Evolutionary conservation across 2,329 filamentous ascomycete species (phyloP).

Genomic region (Zarea fungicola): DNA sequence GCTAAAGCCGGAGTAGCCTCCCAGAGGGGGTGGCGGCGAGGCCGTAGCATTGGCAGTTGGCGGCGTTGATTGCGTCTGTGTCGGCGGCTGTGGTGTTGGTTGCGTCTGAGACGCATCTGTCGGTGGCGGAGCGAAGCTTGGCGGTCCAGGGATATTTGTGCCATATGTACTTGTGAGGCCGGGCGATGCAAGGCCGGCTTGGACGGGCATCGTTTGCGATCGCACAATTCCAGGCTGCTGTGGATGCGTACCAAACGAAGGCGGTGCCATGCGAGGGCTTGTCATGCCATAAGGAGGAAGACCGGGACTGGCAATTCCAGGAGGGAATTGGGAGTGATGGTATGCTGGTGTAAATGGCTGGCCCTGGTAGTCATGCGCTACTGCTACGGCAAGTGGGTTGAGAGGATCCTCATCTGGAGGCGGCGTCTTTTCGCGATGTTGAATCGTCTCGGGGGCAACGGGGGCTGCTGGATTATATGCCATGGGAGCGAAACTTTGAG

Average conservation of each 20-base stretch:
- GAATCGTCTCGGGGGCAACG: conserved; percentile 65
- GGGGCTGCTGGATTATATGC: conserved; percentile 78
- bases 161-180: conserved; percentile 40
- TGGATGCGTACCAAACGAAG: conserved; percentile 33
- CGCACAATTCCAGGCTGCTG: conserved; percentile 43
- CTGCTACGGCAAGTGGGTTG: conserved; percentile 53
- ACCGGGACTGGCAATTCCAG: conserved; percentile 38
- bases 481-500: conserved; percentile 52
- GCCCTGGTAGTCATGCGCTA: conserved; percentile 51
- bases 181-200: conserved; percentile 33
- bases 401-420: conserved; percentile 61
- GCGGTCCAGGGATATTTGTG: conserved; percentile 30
- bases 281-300: conserved; percentile 28
- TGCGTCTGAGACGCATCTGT: conserved; percentile 10
- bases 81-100: conserved; percentile 26
- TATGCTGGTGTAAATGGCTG: conserved; percentile 49
- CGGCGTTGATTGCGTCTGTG: conserved; percentile 21
- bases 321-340: conserved; percentile 40
- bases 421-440: conserved; percentile 73
- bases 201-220: conserved; percentile 45
- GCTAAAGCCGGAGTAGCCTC: conserved; percentile 53
- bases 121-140: conserved; percentile 14
- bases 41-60: conserved; percentile 32
- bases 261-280: conserved; percentile 36
- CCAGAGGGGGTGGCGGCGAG: conserved; percentile 40